Evolutionary conservation across 768 basidiomycete species (phyloP), one percentile per base, ranked within the genome.

Genomic region (Sarcodon sp.): DNA sequence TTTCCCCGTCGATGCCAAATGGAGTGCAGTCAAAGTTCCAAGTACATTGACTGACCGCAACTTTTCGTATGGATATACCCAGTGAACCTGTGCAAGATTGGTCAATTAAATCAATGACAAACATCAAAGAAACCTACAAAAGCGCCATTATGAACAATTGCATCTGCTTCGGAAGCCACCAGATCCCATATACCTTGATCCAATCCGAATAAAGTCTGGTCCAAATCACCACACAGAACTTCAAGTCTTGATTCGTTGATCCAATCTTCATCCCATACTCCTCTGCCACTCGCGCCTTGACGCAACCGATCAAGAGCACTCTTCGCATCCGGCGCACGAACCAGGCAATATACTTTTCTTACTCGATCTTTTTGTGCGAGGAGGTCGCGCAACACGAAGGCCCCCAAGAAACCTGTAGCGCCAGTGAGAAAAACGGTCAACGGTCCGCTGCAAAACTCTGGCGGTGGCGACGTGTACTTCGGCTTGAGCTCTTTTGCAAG

Each of bases 1-100:
- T 59, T 79, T 87, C 18, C 71, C 69, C 7, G 74, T 71, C 10
- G 81, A 75, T 3, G 88, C 88, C 27, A 99, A 75, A 33, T 86
- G 75, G 38, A 96, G 71, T 6, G 82, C 81, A 2, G 86, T 84
- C 49, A 99, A 59, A 6, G 96, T 99, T 0, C 86, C 83, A 9
- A 93, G 59, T n/a, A 98, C 96, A 63, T 99, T 99, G 11, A 93
- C 77, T 0, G 83, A 73, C 6, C 93, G 86, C 9, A 99, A 73
- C 61, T 82, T 90, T 61, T 93, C 84, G 65, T 99, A 99, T 0
- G 92, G 91, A 63, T 96, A 99, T 3, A 99, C 89, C 96, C 96
- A 99, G 59, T 99, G 96, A 11, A 98, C 90, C 89, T 91, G 39
- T 13, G 13, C 6, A 46, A 32, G 21, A 33, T 15, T 8, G 21